phyloP scores from a whole-genome alignment of 352 stramenopile species.

The Globisporangium rhizosaccharum region DNA sequence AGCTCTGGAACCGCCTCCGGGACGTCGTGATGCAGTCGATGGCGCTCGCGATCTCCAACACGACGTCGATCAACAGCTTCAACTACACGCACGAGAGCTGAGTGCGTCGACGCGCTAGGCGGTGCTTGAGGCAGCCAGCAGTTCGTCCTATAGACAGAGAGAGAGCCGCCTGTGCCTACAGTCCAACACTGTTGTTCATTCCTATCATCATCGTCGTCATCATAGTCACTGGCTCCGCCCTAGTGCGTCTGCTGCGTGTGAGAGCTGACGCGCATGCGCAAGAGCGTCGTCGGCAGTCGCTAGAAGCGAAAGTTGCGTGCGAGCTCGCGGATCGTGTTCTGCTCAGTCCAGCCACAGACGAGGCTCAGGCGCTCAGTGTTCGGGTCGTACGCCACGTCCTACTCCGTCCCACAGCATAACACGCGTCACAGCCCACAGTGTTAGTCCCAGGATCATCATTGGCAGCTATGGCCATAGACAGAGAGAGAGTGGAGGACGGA shows the following conservation, averaged over 20 bases:
- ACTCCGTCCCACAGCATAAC: background rate
- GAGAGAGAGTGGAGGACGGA: background rate
- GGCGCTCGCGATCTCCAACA: constrained; percentile 73
- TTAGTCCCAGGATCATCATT: background rate
- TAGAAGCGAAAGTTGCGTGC: constrained; percentile 70
- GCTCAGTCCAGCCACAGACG: constrained; percentile 48
- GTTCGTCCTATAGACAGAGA: no score
- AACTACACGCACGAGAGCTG: constrained; percentile 22
- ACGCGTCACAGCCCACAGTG: constrained; percentile 2
- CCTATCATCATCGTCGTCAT: no score
- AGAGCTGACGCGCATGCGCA: background rate
- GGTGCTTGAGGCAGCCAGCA: no score
- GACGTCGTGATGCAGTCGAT: constrained; percentile 83
- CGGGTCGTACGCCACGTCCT: constrained; percentile 65
- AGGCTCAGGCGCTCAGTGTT: constrained; percentile 45
- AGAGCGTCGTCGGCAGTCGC: background rate
- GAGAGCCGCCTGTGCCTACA: no score
- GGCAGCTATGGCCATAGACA: background rate
- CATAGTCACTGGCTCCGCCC: no score
- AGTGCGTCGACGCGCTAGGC: no score
- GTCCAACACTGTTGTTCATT: no score
- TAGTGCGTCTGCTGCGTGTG: no score
- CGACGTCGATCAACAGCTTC: constrained; percentile 58
- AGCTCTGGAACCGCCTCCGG: constrained; percentile 68
- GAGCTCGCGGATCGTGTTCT: constrained; percentile 59